These are phyloP conservation scores for Fusarium camptoceras DNA, from an alignment of 2,329 filamentous ascomycete genomes.

Conservation along the genomic window DNA sequence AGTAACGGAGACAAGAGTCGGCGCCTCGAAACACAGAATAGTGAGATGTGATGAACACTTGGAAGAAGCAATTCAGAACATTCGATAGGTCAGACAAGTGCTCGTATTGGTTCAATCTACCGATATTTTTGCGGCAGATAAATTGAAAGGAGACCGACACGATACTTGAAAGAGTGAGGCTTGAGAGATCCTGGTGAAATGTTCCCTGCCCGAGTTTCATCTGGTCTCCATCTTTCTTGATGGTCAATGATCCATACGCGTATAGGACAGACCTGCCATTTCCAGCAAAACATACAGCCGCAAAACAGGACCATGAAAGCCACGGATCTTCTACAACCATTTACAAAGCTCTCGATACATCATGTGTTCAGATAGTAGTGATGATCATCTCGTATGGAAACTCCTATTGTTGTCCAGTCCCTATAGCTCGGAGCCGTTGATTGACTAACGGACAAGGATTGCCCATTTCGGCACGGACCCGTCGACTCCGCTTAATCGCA, in stretches of 20 bases:
- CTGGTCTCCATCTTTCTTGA: background rate
- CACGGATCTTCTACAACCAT: background rate
- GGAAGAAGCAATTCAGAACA: background rate
- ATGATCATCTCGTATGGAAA: background rate
- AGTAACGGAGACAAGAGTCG: background rate
- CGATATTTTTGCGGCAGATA: background rate
- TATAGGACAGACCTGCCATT: background rate
- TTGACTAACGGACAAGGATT: background rate
- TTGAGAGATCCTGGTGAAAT: background rate
- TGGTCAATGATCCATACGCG: background rate
- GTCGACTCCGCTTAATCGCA: background rate
- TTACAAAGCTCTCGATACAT: background rate
- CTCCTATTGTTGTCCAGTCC: background rate
- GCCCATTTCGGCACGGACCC: constrained; percentile 21
- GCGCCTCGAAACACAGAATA: background rate
- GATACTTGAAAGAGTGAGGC: background rate
- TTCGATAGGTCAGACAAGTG: background rate
- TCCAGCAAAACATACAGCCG: background rate
- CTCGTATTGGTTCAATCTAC: background rate
- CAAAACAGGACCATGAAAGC: background rate
- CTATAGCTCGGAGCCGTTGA: background rate
- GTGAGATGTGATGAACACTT: background rate
- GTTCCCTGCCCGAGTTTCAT: background rate
- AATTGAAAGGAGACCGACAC: rapidly evolving
- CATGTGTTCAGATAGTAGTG: background rate